Percentiles rank a stretch among this genome's conserved stretches.
These are phyloP conservation scores for Fusarium torreyae DNA, from an alignment of 2,329 filamentous ascomycete genomes.

Conservation along the genomic window DNA sequence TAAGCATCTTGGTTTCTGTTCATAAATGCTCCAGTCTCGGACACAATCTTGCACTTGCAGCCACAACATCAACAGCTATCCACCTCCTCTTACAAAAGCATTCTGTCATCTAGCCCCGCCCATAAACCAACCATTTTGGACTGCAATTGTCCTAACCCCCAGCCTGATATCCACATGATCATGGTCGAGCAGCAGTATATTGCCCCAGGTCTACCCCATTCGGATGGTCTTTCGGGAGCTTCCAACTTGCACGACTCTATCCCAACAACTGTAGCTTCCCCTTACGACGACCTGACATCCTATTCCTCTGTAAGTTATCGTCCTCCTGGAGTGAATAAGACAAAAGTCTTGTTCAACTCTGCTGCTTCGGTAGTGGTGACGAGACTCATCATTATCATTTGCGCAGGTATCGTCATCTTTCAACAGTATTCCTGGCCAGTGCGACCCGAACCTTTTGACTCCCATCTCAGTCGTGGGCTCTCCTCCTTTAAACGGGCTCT, in stretches of 20 bases:
- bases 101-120: constrained; percentile 35
- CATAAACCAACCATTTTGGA: constrained; percentile 42
- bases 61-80: constrained; percentile 39
- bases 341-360: neutral
- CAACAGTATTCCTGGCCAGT: constrained; percentile 52
- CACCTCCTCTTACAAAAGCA: constrained; percentile 35
- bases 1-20: constrained; percentile 33
- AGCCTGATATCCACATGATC: constrained; percentile 49
- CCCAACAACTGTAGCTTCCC: constrained; percentile 46
- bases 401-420: constrained; percentile 52
- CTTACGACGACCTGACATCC: constrained; percentile 51
- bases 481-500: constrained; percentile 62
- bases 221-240: constrained; percentile 51
- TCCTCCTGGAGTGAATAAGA: constrained; percentile 1
- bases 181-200: constrained; percentile 57
- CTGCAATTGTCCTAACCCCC: constrained; percentile 44
- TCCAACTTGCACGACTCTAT: constrained; percentile 48
- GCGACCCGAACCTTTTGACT: constrained; percentile 64
- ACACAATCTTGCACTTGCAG: constrained; percentile 36
- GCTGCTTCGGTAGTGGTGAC: neutral
- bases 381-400: constrained; percentile 17
- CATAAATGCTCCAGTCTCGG: constrained; percentile 50
- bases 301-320: constrained; percentile 54
- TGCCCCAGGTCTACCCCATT: constrained; percentile 53
- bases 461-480: constrained; percentile 66